phyloP scores from a whole-genome alignment of 1,284 basidiomycete species.

The Spongiforma sp. region DNA sequence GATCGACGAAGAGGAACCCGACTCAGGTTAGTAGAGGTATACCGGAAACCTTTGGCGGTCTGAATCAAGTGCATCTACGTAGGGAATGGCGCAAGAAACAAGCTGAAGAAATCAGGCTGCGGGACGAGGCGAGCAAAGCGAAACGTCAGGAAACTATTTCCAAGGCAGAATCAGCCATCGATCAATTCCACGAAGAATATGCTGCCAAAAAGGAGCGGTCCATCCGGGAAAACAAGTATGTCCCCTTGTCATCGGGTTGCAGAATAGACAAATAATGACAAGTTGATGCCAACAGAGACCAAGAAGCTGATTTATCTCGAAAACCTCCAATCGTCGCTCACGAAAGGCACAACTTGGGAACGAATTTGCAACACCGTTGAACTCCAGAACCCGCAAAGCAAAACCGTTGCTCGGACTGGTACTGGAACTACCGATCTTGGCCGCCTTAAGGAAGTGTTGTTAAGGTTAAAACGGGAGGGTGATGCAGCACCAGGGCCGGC shows the following conservation, averaged over 20 bases:
- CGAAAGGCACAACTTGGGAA: slow-evolving; percentile 95
- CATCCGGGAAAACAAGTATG: slow-evolving; percentile 94
- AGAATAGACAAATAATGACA: slow-evolving; percentile 2
- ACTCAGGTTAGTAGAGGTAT: slow-evolving; percentile 47
- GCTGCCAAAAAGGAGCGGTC: slow-evolving; percentile 90
- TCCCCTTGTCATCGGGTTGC: neutral
- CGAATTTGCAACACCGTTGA: slow-evolving; percentile 89
- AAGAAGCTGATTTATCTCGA: slow-evolving; percentile 86
- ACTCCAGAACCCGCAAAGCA: slow-evolving; percentile 95
- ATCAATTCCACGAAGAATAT: slow-evolving; percentile 97
- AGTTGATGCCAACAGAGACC: slow-evolving; percentile 62
- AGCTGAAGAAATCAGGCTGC: slow-evolving; percentile 81
- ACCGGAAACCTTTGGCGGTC: neutral
- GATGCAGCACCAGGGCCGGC: slow-evolving; percentile 90
- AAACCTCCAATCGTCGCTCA: slow-evolving; percentile 76
- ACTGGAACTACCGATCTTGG: slow-evolving; percentile 89
- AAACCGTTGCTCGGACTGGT: slow-evolving; percentile 89
- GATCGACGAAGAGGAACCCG: slow-evolving; percentile 74
- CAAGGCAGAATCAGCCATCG: slow-evolving; percentile 92
- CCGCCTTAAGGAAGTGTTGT: slow-evolving; percentile 90
- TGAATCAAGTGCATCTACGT: slow-evolving; percentile 1
- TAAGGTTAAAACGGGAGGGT: slow-evolving; percentile 77
- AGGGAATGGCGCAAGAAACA: slow-evolving; percentile 93
- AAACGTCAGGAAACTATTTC: slow-evolving; percentile 87
- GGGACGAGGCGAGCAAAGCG: slow-evolving; percentile 79